A percentile compares a stretch with the other conserved stretches of the same genome.
Conservation (phyloP, 148 eudicot species). For the Camellia sinensis region DNA sequence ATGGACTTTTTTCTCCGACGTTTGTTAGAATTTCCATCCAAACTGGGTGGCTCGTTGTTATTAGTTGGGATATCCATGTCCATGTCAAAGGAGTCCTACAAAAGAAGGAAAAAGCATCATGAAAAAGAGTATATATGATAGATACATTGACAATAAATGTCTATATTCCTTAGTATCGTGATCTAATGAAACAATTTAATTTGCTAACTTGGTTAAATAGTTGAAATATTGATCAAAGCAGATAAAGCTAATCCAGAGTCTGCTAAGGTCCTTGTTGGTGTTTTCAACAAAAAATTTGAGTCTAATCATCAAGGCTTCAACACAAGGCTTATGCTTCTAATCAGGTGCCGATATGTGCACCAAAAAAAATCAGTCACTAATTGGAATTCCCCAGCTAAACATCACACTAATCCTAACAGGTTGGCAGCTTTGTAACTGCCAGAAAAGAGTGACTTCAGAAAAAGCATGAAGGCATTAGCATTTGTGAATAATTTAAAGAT, state of each 20-base stretch:
- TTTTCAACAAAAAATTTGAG: neutral
- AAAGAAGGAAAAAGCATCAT: neutral
- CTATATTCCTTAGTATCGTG: neutral
- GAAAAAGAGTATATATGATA: neutral
- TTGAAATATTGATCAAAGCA: neutral
- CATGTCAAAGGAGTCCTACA: neutral
- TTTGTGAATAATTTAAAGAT: neutral
- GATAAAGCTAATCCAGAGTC: neutral
- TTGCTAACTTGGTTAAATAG: neutral
- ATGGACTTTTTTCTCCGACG: slow-evolving; percentile 70
- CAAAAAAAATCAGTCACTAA: neutral
- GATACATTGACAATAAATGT: neutral
- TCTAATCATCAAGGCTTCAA: neutral
- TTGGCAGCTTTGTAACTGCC: neutral
- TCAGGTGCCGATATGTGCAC: neutral
- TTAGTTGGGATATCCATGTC: slow-evolving; percentile 31
- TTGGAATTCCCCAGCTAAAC: neutral
- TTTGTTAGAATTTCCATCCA: slow-evolving; percentile 40
- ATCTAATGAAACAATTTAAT: neutral
- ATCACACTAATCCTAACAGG: neutral
- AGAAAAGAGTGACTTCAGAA: neutral
- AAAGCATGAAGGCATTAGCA: neutral
- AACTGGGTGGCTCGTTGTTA: slow-evolving; percentile 26
- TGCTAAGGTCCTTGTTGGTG: neutral
- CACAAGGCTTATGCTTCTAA: neutral